Conservation (phyloP, 768 basidiomycete genomes). For the Cystofilobasidium ferigula region DNA sequence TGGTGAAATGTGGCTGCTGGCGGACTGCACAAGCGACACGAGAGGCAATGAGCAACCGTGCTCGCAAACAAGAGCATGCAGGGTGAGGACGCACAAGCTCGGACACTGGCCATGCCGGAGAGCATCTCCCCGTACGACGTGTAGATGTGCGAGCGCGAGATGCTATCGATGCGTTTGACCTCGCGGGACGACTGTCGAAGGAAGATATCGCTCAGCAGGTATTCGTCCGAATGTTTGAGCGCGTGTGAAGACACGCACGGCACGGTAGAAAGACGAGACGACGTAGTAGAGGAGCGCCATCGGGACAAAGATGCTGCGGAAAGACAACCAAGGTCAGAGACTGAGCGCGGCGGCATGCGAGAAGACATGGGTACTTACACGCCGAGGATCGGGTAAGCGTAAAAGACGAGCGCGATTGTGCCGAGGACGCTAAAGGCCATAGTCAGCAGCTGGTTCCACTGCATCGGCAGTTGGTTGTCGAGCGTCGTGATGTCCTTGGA, state of each 20-base stretch:
- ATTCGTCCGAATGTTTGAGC: too few relatives aligned
- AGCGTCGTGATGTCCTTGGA: conserved; percentile 44
- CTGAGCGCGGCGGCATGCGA: too few relatives aligned
- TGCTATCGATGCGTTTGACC: conserved; percentile 31
- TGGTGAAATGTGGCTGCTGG: conserved; percentile 28
- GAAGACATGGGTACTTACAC: conserved; percentile 20
- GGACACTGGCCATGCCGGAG: conserved; percentile 2
- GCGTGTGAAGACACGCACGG: conserved; percentile 28
- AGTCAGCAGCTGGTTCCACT: conserved; percentile 27
- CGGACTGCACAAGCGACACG: neutral
- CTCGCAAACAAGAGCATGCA: neutral
- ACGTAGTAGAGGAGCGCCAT: conserved; percentile 27
- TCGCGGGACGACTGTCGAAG: neutral
- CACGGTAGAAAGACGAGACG: conserved; percentile 29
- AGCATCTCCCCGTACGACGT: conserved; percentile 26
- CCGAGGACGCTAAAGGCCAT: conserved; percentile 31
- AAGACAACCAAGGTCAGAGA: neutral
- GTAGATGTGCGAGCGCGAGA: conserved; percentile 30
- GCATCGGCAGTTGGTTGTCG: conserved; percentile 43
- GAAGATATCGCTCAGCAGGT: neutral
- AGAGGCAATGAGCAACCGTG: neutral
- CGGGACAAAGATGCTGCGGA: conserved; percentile 30
- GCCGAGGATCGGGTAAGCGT: conserved; percentile 32
- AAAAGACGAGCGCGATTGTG: conserved; percentile 32
- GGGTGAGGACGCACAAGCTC: conserved; percentile 7